phyloP scores from a whole-genome alignment of 257 asterid genomes.

The Nicotiana otophora region DNA sequence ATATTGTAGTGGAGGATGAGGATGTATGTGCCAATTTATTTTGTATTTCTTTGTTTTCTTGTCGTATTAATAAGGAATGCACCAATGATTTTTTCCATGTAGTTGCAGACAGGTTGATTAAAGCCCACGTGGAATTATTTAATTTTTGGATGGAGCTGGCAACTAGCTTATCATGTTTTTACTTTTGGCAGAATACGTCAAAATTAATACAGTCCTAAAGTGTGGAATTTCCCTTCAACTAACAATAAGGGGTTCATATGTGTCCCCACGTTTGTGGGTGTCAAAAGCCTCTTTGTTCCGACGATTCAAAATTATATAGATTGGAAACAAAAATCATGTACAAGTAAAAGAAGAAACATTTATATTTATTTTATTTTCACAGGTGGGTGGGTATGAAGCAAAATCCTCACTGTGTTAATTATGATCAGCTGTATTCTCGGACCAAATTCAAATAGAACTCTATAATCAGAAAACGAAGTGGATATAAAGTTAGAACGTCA shows the following conservation, averaged over 20 bases:
- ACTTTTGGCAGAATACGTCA: not conserved
- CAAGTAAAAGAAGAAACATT: not conserved
- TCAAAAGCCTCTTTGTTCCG: not conserved
- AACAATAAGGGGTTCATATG: not conserved
- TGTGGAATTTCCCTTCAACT: not conserved
- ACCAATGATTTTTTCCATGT: conserved; percentile 2
- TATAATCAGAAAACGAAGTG: no score
- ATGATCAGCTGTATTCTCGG: no score
- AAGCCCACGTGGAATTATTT: not conserved
- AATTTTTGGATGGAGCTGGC: not conserved
- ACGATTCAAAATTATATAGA: not conserved
- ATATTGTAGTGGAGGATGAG: not conserved
- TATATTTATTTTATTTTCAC: no score
- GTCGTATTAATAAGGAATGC: conserved; percentile 4
- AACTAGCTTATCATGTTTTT: not conserved
- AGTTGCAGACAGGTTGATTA: not conserved
- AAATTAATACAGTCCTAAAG: not conserved
- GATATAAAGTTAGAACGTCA: no score
- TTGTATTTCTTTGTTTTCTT: not conserved
- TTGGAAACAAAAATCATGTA: not conserved
- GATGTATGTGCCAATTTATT: not conserved
- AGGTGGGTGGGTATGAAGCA: no score
- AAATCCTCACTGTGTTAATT: no score
- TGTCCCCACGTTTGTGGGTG: not conserved
- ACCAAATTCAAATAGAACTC: no score